Percentiles rank a stretch among this genome's conserved stretches.
phyloP scores from a whole-genome alignment of 805 yeast species.

The Babjeviella inositovora region DNA sequence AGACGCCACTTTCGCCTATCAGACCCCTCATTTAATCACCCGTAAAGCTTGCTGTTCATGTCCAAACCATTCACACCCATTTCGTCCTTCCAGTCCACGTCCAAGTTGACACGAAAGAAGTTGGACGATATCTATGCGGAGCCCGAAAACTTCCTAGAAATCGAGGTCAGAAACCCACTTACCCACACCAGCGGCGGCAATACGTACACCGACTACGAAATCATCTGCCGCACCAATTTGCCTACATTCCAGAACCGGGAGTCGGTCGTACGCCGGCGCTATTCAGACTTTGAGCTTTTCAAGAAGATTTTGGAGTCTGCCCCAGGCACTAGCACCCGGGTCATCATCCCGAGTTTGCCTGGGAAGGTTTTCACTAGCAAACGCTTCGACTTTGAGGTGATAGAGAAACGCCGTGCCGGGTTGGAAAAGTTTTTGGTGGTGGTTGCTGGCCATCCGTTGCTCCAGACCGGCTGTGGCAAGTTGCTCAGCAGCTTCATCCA shows the following conservation, averaged over 20 bases:
- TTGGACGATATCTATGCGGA: slow-evolving; percentile 80
- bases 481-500: slow-evolving; percentile 74
- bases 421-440: slow-evolving; percentile 60
- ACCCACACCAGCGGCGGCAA: slow-evolving; percentile 53
- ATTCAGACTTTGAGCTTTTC: slow-evolving; percentile 79
- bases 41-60: too few species aligned
- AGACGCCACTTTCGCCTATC: too few species aligned
- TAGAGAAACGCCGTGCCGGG: slow-evolving; percentile 73
- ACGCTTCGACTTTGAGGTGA: slow-evolving; percentile 67
- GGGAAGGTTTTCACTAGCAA: slow-evolving; percentile 61
- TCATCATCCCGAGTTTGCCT: slow-evolving; percentile 76
- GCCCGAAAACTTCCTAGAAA: slow-evolving; percentile 87
- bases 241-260: slow-evolving; percentile 62
- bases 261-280: slow-evolving; percentile 68
- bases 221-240: slow-evolving; percentile 77
- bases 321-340: slow-evolving; percentile 57
- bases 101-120: slow-evolving; percentile 33
- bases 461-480: slow-evolving; percentile 75
- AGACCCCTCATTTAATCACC: too few species aligned
- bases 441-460: slow-evolving; percentile 85
- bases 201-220: slow-evolving; percentile 85
- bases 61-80: slow-evolving; percentile 24
- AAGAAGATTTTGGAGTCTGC: slow-evolving; percentile 62
- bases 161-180: slow-evolving; percentile 65
- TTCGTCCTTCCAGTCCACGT: slow-evolving; percentile 18